Base-by-base conservation (phyloP, 2,329 filamentous ascomycete genomes). In the Xylaria sp. region DNA sequence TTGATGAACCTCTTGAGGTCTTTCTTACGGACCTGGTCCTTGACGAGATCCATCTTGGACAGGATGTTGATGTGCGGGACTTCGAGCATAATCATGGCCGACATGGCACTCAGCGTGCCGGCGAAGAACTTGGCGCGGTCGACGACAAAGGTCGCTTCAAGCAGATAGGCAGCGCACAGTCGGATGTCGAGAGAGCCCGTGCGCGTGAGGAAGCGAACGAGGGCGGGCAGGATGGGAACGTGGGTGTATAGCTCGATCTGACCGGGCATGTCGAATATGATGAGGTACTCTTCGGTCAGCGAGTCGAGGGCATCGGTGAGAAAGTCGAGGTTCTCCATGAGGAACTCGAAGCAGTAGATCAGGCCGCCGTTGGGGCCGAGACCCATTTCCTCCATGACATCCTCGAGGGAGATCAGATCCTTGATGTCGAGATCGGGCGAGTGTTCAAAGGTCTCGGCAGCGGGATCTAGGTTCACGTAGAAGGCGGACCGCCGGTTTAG, bases 181-280 rank as follows among this genome's bases (percentile, higher is more conserved):
- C 92, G 93, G 78, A 98, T 92, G 81, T 97, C 95, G 73, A 98
- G 86, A 23, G 91, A 88, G 9, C 94, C 94, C 12, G 90, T 85
- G 71, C 92, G 89, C 50, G 91, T 93, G 60, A 98, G 86, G 78
- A 93, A 93, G 76, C 91, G 91, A 73, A 95, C 90, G 57, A 99
- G 88, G 23, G 90, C 88, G 0, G 96, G 96, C 37, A 99, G 85
- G 73, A 99, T 92, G 47, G 96, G 96, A 40, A 98, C 92, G 79
- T 99, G 96, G 2, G 95, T 98, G 83, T 98, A 99, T 16, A 99
- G 89, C 83, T 99, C 96, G 81, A 99, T 98, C 84, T 99, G 96
- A 66, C 96, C 96, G 0, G 96, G 96, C 92, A 98, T 98, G 82
- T 99, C 96, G 82, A 99, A 94, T 71, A 99, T 92, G 81, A 98